These are phyloP conservation scores for Zangia roseola DNA, from an alignment of 768 basidiomycete genomes.

Conservation along the genomic window DNA sequence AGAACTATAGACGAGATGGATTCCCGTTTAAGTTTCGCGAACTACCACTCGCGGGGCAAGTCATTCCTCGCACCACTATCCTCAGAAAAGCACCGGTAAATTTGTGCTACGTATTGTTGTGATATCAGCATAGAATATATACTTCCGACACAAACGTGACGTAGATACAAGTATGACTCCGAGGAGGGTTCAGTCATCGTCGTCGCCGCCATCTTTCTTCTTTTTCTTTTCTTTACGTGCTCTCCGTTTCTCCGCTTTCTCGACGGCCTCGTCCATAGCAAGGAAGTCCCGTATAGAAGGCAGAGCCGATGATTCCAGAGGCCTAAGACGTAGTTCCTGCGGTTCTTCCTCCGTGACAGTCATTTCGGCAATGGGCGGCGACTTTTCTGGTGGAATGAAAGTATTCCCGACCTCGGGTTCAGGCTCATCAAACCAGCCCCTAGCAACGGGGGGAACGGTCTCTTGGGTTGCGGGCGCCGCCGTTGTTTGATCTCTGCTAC, in stretches of 20 bases:
- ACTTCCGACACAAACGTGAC: not conserved
- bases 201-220: slow-evolving; percentile 35
- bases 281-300: slow-evolving; percentile 84
- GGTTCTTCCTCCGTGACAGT: slow-evolving; percentile 30
- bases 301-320: slow-evolving; percentile 75
- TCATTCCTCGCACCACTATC: slow-evolving; percentile 26
- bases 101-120: not conserved
- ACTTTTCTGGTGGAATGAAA: slow-evolving; percentile 9
- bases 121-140: slow-evolving; percentile 2
- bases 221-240: slow-evolving; percentile 78
- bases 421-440: slow-evolving; percentile 48
- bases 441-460: slow-evolving; percentile 5
- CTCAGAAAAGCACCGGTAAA: slow-evolving; percentile 1
- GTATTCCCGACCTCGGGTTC: slow-evolving; percentile 28
- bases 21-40: slow-evolving; percentile 61
- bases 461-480: slow-evolving; percentile 10
- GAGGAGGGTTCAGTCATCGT: slow-evolving; percentile 30
- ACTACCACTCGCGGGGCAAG: slow-evolving; percentile 56
- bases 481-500: slow-evolving; percentile 15
- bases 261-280: slow-evolving; percentile 69
- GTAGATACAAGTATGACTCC: not conserved
- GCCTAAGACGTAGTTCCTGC: slow-evolving; percentile 57
- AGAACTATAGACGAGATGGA: slow-evolving; percentile 80
- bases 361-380: slow-evolving; percentile 11
- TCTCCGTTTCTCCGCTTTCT: slow-evolving; percentile 62